Evolutionary conservation across 306 rosid species (phyloP), one percentile per base, ranked within the genome.

Genomic region (Casuarina glauca): DNA sequence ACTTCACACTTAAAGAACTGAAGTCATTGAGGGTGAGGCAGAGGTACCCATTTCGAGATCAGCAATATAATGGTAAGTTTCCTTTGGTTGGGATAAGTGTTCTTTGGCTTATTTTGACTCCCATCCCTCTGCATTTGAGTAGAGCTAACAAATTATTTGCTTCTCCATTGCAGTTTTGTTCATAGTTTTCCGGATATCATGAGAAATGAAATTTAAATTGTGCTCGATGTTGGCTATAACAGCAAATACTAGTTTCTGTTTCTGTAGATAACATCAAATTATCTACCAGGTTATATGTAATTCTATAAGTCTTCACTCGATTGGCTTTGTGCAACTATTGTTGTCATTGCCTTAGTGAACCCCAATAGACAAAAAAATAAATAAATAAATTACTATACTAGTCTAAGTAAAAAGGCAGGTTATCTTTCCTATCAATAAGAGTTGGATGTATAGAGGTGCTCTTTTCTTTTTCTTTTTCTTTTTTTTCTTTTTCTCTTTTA

Each of bases 1-100:
- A 95, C 88, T 95, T 95, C 84, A 89, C 97, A 1, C 7, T 91
- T 13, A 20, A 91, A 76, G 99, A 95, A 81, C 77, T 95, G 41
- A 84, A 86, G 85, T 81, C 88, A 26, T 84, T 95, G 81, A 90
- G 90, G 72, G 91, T 88, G 83, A 86, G 84, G 46, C 99, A 95
- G 83, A 91, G 97, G 82, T 95, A 0, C 45, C 45, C 73, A 45
- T 95, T 81, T 81, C 88, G 99, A 66, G 97, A 95, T 88, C 93
- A 87, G 73, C 95, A 90, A 78, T 88, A 70, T 78, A 91, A 93
- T 17, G 99, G 99, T 95, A 62, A 83, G 91, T 81, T 75, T 69
- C 51, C 78, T 41, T 74, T 72, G 57, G 12, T 9, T 3, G 42
- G 6, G 42, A 55, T 45, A 3, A 55, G 46, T 42, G 51, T 42